phyloP scores from a whole-genome alignment of 768 basidiomycete genomes.

The Amanita muscaria region DNA sequence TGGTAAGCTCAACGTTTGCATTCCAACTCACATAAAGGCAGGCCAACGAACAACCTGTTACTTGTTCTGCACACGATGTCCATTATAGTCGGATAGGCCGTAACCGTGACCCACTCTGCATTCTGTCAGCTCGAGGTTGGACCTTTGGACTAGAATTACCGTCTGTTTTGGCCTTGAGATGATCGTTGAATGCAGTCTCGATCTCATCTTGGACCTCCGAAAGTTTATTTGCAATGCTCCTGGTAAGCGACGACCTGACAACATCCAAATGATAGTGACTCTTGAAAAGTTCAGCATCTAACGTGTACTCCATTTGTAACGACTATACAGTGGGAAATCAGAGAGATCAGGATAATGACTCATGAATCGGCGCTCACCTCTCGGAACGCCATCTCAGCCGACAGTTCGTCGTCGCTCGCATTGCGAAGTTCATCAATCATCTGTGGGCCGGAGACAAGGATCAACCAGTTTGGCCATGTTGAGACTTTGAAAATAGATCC shows the following conservation, averaged over 20 bases:
- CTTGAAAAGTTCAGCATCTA: constrained; percentile 20
- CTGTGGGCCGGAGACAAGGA: constrained; percentile 30
- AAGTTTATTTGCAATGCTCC: constrained; percentile 19
- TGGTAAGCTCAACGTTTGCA: not conserved
- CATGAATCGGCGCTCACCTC: no score
- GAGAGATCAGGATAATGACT: constrained; percentile 8
- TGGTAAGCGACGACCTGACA: constrained; percentile 19
- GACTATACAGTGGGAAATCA: constrained; percentile 12
- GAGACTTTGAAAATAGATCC: constrained; percentile 34
- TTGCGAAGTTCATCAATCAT: constrained; percentile 38
- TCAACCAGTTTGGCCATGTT: constrained; percentile 34
- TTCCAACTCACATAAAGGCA: constrained; percentile 17
- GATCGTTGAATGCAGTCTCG: no score
- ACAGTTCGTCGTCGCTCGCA: constrained; percentile 38
- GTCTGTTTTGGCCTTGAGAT: no score
- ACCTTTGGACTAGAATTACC: no score
- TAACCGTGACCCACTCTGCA: constrained; percentile 13
- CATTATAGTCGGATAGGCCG: constrained; percentile 12
- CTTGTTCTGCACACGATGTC: constrained; percentile 18
- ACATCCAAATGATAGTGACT: constrained; percentile 19
- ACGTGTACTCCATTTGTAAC: constrained; percentile 29
- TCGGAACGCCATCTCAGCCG: constrained; percentile 31
- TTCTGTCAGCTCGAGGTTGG: not conserved
- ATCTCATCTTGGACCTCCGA: constrained; percentile 20
- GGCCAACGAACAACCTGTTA: constrained; percentile 19